Percentiles rank a stretch among this genome's conserved stretches.
Evolutionary conservation across 306 rosid species (phyloP).

Genomic region (Cicer judaicum): DNA sequence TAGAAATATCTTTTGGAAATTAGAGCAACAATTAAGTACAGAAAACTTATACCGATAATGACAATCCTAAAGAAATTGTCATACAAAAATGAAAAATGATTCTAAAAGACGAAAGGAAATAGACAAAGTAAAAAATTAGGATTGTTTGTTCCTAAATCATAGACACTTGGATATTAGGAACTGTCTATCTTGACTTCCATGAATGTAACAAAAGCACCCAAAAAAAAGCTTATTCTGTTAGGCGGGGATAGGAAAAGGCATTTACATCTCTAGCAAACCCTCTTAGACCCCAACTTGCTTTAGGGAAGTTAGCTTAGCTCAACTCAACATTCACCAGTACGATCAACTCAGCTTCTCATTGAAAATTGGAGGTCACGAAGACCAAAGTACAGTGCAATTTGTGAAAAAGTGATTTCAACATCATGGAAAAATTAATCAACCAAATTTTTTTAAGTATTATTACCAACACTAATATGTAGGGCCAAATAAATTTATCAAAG

Average conservation of each 20-base stretch:
- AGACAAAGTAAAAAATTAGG: background rate
- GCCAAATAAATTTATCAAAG: constrained; percentile 27
- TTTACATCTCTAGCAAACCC: constrained; percentile 25
- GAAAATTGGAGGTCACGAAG: constrained; percentile 1
- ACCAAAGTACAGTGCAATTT: constrained; percentile 4
- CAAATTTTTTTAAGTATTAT: background rate
- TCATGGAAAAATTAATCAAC: constrained; percentile 11
- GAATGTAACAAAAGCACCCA: constrained; percentile 32
- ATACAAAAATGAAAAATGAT: background rate
- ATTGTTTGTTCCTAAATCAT: constrained; percentile 20
- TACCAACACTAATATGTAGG: background rate
- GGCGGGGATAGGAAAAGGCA: constrained; percentile 24
- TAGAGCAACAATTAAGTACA: constrained; percentile 9
- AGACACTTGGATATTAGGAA: background rate
- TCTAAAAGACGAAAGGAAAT: constrained; percentile 2
- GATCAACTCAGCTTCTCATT: background rate
- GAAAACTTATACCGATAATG: constrained; percentile 22
- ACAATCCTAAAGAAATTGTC: constrained; percentile 5
- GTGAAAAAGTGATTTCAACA: constrained; percentile 16
- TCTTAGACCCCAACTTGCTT: constrained; percentile 5
- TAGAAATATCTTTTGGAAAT: constrained; percentile 29
- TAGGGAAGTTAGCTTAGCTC: background rate
- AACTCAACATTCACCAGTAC: background rate
- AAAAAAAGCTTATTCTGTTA: constrained; percentile 25
- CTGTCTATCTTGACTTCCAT: constrained; percentile 7